A percentile compares a stretch with the other conserved stretches of the same genome.
phyloP scores from a whole-genome alignment of 352 stramenopile species.

The Phytophthora vignae region DNA sequence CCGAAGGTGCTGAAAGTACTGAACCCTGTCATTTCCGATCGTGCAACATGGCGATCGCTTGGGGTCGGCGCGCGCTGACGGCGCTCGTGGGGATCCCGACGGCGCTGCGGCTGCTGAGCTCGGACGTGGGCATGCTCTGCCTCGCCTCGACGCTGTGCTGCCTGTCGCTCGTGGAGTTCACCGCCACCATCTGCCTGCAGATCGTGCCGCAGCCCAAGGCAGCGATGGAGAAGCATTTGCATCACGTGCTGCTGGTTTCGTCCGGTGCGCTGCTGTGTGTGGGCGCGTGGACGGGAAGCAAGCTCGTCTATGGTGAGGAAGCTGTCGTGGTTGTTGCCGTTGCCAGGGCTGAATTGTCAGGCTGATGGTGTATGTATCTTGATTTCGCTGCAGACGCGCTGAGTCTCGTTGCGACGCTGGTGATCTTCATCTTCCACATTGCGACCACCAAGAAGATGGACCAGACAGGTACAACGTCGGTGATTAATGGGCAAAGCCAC shows the following conservation, averaged over 20 bases:
- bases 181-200: constrained; percentile 50
- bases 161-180: constrained; percentile 70
- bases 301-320: constrained; percentile 39
- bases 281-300: constrained; percentile 46
- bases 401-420: constrained; percentile 35
- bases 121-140: constrained; percentile 54
- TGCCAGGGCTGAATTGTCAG: not conserved
- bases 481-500: not conserved
- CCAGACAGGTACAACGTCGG: constrained; percentile 40
- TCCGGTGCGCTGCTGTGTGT: constrained; percentile 40
- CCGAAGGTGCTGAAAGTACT: not conserved
- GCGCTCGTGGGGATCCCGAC: constrained; percentile 65
- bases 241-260: constrained; percentile 39
- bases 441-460: constrained; percentile 41
- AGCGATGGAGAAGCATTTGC: constrained; percentile 16
- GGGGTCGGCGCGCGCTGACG: constrained; percentile 62
- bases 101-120: constrained; percentile 63
- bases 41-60: constrained; percentile 53
- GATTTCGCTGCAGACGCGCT: constrained; percentile 42
- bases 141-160: constrained; percentile 59
- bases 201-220: constrained; percentile 43
- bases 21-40: constrained; percentile 32
- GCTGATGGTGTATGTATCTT: constrained; percentile 3
- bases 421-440: constrained; percentile 52
- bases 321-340: not conserved